Conservation (phyloP, 2,329 filamentous ascomycete species). For the Lachnellula hyalina region DNA sequence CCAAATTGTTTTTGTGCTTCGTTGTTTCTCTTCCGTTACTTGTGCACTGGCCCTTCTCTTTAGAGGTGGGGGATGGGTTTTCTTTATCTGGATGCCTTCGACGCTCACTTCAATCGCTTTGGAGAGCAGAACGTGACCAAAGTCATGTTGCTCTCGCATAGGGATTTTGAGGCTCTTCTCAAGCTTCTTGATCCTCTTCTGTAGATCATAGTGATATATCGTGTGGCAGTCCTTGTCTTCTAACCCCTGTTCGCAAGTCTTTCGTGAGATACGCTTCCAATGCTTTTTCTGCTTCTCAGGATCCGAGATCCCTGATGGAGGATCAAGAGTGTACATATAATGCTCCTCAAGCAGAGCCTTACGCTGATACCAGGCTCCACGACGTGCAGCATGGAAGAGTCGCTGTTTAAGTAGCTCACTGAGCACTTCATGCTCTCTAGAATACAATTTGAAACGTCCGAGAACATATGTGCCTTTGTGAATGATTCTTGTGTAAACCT, state of each 20-base stretch:
- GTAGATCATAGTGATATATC: constrained; percentile 89
- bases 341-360: constrained; percentile 93
- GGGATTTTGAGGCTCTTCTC: constrained; percentile 80
- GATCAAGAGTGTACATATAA: constrained; percentile 67
- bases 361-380: constrained; percentile 92
- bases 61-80: constrained; percentile 38
- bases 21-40: constrained; percentile 25
- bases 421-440: constrained; percentile 68
- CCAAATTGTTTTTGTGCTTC: constrained; percentile 77
- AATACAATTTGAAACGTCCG: constrained; percentile 75
- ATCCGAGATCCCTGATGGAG: constrained; percentile 17
- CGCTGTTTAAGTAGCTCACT: constrained; percentile 71
- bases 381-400: constrained; percentile 77
- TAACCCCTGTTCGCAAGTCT: constrained; percentile 80
- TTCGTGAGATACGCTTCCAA: constrained; percentile 72
- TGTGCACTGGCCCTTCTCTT: constrained; percentile 14
- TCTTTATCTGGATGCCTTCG: constrained; percentile 72
- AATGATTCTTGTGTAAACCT: constrained; percentile 78
- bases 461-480: constrained; percentile 80
- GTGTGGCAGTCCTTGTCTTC: constrained; percentile 86
- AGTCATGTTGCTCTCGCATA: constrained; percentile 85
- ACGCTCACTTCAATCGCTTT: constrained; percentile 72
- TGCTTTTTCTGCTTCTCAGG: constrained; percentile 67
- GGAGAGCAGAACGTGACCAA: constrained; percentile 74
- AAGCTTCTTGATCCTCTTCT: constrained; percentile 88